phyloP scores from a whole-genome alignment of 2,329 filamentous ascomycete genomes.

The Colletotrichum sp. region DNA sequence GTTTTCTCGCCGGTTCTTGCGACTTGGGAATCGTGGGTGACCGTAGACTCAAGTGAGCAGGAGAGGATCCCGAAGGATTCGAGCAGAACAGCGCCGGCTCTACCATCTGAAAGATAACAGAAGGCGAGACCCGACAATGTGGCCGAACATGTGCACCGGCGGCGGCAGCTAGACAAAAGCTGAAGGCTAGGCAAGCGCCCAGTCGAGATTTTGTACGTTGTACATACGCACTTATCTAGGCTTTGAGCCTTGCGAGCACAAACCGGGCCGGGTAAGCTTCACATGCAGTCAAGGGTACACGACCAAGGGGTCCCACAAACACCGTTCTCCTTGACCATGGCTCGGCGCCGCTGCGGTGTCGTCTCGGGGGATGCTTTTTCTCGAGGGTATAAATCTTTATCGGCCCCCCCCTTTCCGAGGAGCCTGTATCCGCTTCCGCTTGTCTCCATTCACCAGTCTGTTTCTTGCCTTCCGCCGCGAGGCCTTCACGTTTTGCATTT shows the following conservation, averaged over 20 bases:
- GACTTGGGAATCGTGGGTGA: neutral
- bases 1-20: neutral
- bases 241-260: slow-evolving; percentile 5
- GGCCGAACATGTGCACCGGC: neutral
- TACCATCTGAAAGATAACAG: neutral
- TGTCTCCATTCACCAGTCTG: neutral
- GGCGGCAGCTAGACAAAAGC: slow-evolving; percentile 1
- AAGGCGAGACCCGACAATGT: neutral
- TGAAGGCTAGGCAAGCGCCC: slow-evolving; percentile 2
- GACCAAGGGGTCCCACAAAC: neutral
- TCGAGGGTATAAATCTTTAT: slow-evolving; percentile 11
- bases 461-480: neutral
- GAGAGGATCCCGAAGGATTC: neutral
- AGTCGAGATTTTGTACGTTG: neutral
- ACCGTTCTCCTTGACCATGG: neutral
- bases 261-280: neutral
- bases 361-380: neutral
- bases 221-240: neutral
- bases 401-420: neutral
- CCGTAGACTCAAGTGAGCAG: neutral
- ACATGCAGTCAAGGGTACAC: slow-evolving; percentile 11
- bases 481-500: neutral
- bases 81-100: neutral
- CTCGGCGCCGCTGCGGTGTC: slow-evolving; percentile 1
- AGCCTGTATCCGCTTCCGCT: neutral